phyloP scores from a whole-genome alignment of 768 basidiomycete species.

The Lyophyllum shimeji region DNA sequence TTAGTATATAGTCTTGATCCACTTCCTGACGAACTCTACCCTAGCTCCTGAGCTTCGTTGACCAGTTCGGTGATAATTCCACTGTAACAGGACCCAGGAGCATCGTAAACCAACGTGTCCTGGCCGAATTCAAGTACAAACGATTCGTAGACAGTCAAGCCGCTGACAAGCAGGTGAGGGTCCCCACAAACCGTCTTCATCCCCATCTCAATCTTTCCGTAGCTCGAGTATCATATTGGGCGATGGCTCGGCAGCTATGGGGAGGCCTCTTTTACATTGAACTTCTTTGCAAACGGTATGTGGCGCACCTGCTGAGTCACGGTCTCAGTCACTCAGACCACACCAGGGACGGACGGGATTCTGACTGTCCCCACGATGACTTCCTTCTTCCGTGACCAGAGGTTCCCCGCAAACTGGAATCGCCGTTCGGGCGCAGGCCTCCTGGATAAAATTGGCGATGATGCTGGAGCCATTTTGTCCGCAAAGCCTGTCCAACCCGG shows the following conservation, averaged over 20 bases:
- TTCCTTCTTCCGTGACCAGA: slow-evolving; percentile 16
- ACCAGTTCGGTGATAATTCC: slow-evolving; percentile 13
- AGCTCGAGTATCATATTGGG: slow-evolving; percentile 16
- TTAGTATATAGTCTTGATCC: too few species aligned
- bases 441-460: background rate
- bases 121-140: slow-evolving; percentile 14
- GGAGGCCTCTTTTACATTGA: slow-evolving; percentile 12
- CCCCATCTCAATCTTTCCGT: too few species aligned
- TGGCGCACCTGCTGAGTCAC: too few species aligned
- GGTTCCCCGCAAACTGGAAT: slow-evolving; percentile 13
- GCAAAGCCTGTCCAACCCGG: slow-evolving; percentile 11
- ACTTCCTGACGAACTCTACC: too few species aligned
- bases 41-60: slow-evolving; percentile 8
- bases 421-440: slow-evolving; percentile 9
- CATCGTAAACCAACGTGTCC: slow-evolving; percentile 6
- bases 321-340: too few species aligned
- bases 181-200: too few species aligned
- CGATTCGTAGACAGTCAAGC: slow-evolving; percentile 9
- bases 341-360: slow-evolving; percentile 13
- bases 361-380: slow-evolving; percentile 13
- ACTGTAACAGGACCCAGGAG: slow-evolving; percentile 13
- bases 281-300: slow-evolving; percentile 18
- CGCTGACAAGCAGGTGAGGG: background rate
- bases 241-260: slow-evolving; percentile 13
- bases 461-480: background rate